Conservation (phyloP, 331 rosid genomes). For the Pyrus hybrid region DNA sequence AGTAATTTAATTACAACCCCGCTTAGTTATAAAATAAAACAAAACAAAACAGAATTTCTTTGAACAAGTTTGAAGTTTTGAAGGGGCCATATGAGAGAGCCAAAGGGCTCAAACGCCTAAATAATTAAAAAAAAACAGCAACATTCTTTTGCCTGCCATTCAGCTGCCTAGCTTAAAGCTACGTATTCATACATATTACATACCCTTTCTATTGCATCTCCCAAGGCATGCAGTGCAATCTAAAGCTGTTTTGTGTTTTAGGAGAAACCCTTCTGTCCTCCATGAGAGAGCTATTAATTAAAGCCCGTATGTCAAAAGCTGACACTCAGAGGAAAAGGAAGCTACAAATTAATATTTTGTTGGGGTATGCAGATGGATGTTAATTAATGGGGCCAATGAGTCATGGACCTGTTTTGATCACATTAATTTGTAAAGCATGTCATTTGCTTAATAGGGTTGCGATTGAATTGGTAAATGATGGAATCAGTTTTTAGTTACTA, state of each 20-base stretch:
- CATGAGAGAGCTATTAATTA: background rate
- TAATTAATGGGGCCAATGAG: background rate
- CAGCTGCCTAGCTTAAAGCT: background rate
- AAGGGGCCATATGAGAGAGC: background rate
- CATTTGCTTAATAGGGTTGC: background rate
- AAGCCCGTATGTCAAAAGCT: slow-evolving; percentile 8
- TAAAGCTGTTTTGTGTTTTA: background rate
- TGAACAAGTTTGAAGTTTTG: background rate
- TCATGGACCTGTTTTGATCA: background rate
- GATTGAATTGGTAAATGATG: background rate
- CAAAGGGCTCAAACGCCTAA: background rate
- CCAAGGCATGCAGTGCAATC: background rate
- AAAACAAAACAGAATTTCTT: background rate
- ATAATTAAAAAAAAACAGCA: background rate
- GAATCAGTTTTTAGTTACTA: background rate
- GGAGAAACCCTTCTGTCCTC: background rate
- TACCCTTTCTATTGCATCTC: background rate
- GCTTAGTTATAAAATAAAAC: no score
- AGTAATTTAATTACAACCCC: no score
- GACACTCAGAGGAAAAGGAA: background rate
- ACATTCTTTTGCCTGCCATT: background rate
- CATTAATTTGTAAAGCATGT: background rate
- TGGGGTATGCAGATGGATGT: background rate
- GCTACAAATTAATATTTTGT: background rate
- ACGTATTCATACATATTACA: background rate